Percentiles rank a stretch among this genome's conserved stretches.
phyloP scores from a whole-genome alignment of 1,284 basidiomycete genomes.

The Ceratobasidium papillatum region DNA sequence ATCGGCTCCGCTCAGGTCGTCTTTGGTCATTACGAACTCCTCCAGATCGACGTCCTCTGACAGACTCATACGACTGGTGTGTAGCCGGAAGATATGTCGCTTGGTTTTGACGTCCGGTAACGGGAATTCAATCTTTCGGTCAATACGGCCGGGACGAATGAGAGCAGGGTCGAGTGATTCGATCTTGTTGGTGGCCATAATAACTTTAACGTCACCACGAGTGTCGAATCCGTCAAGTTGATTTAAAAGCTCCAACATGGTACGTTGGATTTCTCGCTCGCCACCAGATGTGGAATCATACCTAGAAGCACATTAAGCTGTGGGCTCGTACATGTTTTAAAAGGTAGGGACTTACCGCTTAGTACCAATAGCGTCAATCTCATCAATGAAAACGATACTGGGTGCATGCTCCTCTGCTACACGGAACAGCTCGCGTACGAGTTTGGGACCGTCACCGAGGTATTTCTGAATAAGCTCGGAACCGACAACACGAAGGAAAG shows the following conservation, averaged over 20 bases:
- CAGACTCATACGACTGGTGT: slow-evolving; percentile 96
- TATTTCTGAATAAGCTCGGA: slow-evolving; percentile 99
- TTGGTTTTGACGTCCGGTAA: slow-evolving; percentile 96
- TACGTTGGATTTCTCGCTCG: slow-evolving; percentile 98
- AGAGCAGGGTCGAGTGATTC: slow-evolving; percentile 87
- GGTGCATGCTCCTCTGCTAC: slow-evolving; percentile 98
- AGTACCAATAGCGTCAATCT: slow-evolving; percentile 98
- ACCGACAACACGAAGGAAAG: slow-evolving; percentile 97
- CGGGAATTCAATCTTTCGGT: slow-evolving; percentile 97
- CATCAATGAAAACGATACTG: slow-evolving; percentile 99
- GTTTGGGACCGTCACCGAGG: slow-evolving; percentile 98
- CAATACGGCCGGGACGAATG: slow-evolving; percentile 97
- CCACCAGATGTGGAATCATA: slow-evolving; percentile 98
- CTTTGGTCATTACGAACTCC: slow-evolving; percentile 95
- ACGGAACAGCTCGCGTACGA: slow-evolving; percentile 96
- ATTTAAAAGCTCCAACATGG: slow-evolving; percentile 98
- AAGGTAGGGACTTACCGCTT: slow-evolving; percentile 75
- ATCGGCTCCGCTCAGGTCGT: slow-evolving; percentile 96
- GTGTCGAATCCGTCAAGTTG: slow-evolving; percentile 99
- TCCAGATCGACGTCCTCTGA: slow-evolving; percentile 93
- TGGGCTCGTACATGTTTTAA: neutral
- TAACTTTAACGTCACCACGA: slow-evolving; percentile 98
- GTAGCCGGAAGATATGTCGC: slow-evolving; percentile 96
- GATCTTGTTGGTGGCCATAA: slow-evolving; percentile 93
- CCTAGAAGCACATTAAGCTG: slow-evolving; percentile 53